These are phyloP conservation scores for Porphyra umbilicalis DNA, from an alignment of 31 red algal genomes.

Conservation along the genomic window DNA sequence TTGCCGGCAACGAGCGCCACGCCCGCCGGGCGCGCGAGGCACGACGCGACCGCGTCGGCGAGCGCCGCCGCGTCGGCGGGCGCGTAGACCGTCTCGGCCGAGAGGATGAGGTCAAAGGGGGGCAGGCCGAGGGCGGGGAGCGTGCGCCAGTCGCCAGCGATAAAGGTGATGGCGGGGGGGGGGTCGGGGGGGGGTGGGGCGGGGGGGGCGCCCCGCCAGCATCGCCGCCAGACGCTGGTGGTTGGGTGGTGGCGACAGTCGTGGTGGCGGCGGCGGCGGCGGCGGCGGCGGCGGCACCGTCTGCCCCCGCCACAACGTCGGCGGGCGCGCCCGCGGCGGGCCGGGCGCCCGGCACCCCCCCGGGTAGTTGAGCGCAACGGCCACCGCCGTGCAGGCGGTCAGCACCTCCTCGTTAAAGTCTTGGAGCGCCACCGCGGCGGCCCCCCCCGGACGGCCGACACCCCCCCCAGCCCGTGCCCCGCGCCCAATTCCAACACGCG, in stretches of 20 bases:
- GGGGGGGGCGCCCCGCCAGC: no score
- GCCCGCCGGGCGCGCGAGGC: slow-evolving; percentile 18
- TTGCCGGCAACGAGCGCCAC: slow-evolving; percentile 62
- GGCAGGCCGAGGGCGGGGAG: slow-evolving; percentile 12
- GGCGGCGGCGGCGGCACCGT: neutral
- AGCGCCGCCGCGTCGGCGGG: slow-evolving; percentile 11
- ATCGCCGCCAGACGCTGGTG: no score
- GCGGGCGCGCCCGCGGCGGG: neutral
- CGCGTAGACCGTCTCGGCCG: slow-evolving; percentile 57
- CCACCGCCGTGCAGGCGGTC: slow-evolving; percentile 26
- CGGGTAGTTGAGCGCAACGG: slow-evolving; percentile 30
- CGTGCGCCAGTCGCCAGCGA: slow-evolving; percentile 39
- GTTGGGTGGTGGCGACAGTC: no score
- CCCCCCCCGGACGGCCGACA: slow-evolving; percentile 30
- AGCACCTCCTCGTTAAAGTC: slow-evolving; percentile 73
- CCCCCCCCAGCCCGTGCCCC: slow-evolving; percentile 65
- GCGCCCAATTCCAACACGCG: slow-evolving; percentile 77
- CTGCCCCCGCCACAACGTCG: neutral
- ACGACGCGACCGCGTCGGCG: slow-evolving; percentile 19
- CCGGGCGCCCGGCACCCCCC: neutral
- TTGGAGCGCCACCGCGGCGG: slow-evolving; percentile 25
- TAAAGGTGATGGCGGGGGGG: slow-evolving; percentile 7
- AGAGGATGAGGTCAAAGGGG: slow-evolving; percentile 38
- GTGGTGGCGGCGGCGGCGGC: neutral
- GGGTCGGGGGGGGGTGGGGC: neutral